Evolutionary conservation across 73 alveolate genomes (phyloP), one percentile per base, ranked within the genome.

Genomic region (Blepharisma japonicum): DNA sequence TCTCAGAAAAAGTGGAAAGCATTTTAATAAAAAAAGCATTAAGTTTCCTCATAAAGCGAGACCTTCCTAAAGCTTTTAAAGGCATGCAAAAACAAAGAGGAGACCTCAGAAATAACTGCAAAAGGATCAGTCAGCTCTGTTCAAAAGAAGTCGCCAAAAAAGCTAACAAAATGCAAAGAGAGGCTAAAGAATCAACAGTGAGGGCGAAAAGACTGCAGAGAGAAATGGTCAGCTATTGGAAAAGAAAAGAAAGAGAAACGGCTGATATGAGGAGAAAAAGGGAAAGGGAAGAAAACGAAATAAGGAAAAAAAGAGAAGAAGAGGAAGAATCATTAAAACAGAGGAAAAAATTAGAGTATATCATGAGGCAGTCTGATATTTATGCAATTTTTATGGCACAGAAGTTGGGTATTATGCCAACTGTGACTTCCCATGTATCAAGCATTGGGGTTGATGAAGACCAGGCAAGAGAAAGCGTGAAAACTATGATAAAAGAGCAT

Each of bases 311-410:
- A 83, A 92, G 92, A 81, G 98, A 96, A 72, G 99, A 96, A 77
- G 97, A 95, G 70, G 94, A 91, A 84, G 99, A 96, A 83, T 91
- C 92, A 77, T 82, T 93, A 25, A 83, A 94, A 39, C 91, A 95
- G 81, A 91, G 96, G 91, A 96, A 94, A 89, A 91, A 98, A 86
- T 86, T 96, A 79, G 99, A 96, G 80, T 96, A 89, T 81, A 81
- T 96, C 70, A 91, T 96, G 97, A 92, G 92, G 71, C 94, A 96
- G 86, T 89, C 98, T 83, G 99, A 96, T 80, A 91, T 96, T 54
- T 96, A 96, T 83, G 89, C 99, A 21, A 95, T 93, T 79, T 95
- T 96, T 87, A 96, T 96, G 99, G 95, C 98, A 20, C 83, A 95
- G 71, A 95, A 96, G 81, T 84, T 96, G 61, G 99, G 99, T 18